Percentiles rank a stretch among this genome's conserved stretches.
Conservation (phyloP, 768 basidiomycete species). For the Boletus sp. region DNA sequence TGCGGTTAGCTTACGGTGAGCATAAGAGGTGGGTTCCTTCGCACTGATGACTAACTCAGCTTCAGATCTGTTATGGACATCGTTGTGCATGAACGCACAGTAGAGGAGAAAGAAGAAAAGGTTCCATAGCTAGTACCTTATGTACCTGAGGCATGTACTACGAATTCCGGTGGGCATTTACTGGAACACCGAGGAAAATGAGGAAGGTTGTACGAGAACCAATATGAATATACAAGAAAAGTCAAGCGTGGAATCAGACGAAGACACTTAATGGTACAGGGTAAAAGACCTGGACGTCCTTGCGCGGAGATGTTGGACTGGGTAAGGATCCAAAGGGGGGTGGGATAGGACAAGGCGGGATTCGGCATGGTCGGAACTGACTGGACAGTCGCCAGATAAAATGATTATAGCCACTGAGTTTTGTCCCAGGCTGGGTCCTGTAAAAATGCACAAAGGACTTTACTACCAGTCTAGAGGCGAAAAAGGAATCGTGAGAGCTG, state of each 20-base stretch:
- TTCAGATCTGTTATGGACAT: constrained; percentile 71
- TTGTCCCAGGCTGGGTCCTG: constrained; percentile 94
- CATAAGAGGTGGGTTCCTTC: neutral
- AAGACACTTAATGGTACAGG: constrained; percentile 22
- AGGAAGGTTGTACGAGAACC: constrained; percentile 13
- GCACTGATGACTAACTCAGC: neutral
- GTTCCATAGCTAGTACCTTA: constrained; percentile 15
- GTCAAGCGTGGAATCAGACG: constrained; percentile 6
- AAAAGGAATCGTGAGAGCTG: constrained; percentile 4
- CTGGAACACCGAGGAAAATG: constrained; percentile 1
- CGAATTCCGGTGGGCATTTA: neutral
- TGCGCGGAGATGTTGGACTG: constrained; percentile 1
- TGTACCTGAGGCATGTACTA: constrained; percentile 11
- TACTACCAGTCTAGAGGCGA: constrained; percentile 77
- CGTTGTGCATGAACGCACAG: constrained; percentile 57
- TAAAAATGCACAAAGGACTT: constrained; percentile 92
- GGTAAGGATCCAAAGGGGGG: neutral
- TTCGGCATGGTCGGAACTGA: neutral
- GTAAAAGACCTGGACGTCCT: constrained; percentile 12
- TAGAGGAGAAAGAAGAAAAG: neutral
- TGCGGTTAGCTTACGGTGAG: constrained; percentile 71
- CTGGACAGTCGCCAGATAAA: neutral
- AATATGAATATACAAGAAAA: constrained; percentile 26
- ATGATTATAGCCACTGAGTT: constrained; percentile 64
- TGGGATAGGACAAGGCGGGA: neutral